phyloP scores from a whole-genome alignment of 495 filamentous ascomycete genomes.

The Penicillium egyptiacum region DNA sequence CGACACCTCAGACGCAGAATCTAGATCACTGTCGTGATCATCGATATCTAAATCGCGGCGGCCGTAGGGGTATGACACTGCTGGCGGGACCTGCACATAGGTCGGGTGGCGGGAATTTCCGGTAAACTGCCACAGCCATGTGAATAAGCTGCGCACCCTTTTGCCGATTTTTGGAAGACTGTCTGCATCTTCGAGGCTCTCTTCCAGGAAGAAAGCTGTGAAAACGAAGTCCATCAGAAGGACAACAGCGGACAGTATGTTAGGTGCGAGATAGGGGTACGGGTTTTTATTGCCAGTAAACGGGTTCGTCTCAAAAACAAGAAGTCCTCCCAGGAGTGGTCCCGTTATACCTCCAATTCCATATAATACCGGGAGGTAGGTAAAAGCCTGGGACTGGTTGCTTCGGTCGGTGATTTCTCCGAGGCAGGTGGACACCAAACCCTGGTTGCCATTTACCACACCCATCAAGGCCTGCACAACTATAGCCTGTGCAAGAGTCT shows the following conservation, averaged over 20 bases:
- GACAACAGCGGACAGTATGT: slow-evolving; percentile 69
- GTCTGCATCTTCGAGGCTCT: slow-evolving; percentile 77
- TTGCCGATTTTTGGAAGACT: slow-evolving; percentile 60
- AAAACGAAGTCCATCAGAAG: slow-evolving; percentile 72
- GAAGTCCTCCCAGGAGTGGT: slow-evolving; percentile 80
- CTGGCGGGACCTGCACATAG: slow-evolving; percentile 48
- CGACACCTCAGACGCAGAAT: slow-evolving; percentile 46
- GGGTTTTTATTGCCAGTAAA: slow-evolving; percentile 53
- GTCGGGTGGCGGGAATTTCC: slow-evolving; percentile 57
- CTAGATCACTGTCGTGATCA: slow-evolving; percentile 44
- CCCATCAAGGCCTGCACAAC: slow-evolving; percentile 88
- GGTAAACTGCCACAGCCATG: slow-evolving; percentile 74
- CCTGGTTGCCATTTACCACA: slow-evolving; percentile 86
- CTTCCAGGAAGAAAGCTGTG: slow-evolving; percentile 75
- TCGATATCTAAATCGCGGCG: slow-evolving; percentile 30
- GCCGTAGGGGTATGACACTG: slow-evolving; percentile 20
- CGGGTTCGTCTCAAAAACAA: slow-evolving; percentile 62
- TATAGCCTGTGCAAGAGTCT: slow-evolving; percentile 76
- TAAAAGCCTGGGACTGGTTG: slow-evolving; percentile 89
- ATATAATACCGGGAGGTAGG: slow-evolving; percentile 90
- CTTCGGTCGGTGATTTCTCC: slow-evolving; percentile 94
- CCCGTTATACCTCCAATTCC: slow-evolving; percentile 91
- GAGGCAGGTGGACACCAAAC: slow-evolving; percentile 84
- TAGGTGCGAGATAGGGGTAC: slow-evolving; percentile 85
- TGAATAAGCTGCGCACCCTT: slow-evolving; percentile 59